Evolutionary conservation across 108 stramenopile species (phyloP), one percentile per base, ranked within the genome.

Genomic region (Cyclotella distinguenda): DNA sequence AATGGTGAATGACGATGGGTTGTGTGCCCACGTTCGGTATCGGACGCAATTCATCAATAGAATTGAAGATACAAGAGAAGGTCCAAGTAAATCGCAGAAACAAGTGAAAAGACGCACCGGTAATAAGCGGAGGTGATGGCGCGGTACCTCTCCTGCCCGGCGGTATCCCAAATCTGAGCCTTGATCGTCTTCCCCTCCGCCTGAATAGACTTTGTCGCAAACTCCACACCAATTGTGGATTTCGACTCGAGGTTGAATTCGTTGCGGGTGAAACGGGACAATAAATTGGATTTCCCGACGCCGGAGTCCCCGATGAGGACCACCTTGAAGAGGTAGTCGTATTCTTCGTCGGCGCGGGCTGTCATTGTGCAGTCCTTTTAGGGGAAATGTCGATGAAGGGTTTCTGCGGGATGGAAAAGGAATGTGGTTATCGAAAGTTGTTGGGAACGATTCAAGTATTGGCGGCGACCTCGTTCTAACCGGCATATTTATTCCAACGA

Each of bases 231-330:
- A 69, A 99, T 99, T 49, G 98, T 99, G 15, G 94, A 91, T 62
- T 99, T 99, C 53, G 90, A 93, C 64, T 98, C 99, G 22, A 98
- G 73, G 79, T 97, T 98, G 84, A 99, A 99, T 76, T 99, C 99
- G 62, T 98, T 97, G 15, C 97, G 91, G 12, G 99, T 98, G 71
- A 99, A 99, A 32, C 97, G 87, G 45, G 89, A 93, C 42, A 99
- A 73, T 52, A 99, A 84, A 74, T 99, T 99, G 18, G 99, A 98
- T 67, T 99, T 99, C 42, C 99, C 89, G 3, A 91, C 91, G 15
- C 89, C 92, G 9, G 89, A 90, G 72, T 93, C 90, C 26, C 91
- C 91, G 66, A 92, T 91, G 50, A 93, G 79, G 40, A 93, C 91
- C 40, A 92, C 93, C 72, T 97, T 97, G 84, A 97, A 97, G 30